phyloP scores from a whole-genome alignment of 1,284 basidiomycete genomes.

The Apiotrichum siamense region DNA sequence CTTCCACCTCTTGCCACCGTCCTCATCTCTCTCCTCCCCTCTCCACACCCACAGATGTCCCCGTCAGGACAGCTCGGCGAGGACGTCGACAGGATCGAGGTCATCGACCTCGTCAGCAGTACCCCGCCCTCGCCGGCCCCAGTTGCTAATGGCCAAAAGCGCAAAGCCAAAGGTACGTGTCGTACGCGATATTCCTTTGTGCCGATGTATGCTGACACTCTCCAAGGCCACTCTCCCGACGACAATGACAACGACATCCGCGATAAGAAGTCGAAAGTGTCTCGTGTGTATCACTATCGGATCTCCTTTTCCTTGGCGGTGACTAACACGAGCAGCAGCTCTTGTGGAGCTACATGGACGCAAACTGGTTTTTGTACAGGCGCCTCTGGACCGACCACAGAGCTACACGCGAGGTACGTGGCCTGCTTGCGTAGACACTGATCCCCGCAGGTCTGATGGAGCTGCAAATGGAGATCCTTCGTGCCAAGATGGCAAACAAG shows the following conservation, averaged over 20 bases:
- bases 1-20: no score
- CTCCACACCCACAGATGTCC: no score
- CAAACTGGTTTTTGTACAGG: conserved; percentile 29
- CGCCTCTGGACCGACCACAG: conserved; percentile 16
- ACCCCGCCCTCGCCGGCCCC: background rate
- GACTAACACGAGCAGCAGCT: background rate
- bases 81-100: background rate
- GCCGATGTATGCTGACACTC: background rate
- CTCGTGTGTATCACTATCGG: background rate
- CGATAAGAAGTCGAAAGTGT: conserved; percentile 4
- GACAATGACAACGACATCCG: background rate
- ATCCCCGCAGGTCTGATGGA: conserved; percentile 1
- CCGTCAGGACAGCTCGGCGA: background rate
- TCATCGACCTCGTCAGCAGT: conserved; percentile 9
- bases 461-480: conserved; percentile 22
- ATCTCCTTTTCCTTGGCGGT: no score
- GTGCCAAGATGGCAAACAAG: conserved; percentile 24
- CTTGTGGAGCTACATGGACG: conserved; percentile 28
- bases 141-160: conserved; percentile 8
- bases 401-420: no score
- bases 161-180: conserved; percentile 8
- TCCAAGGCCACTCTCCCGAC: background rate
- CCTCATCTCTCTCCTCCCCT: no score
- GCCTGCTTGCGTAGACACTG: conserved; percentile 14
- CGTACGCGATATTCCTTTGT: background rate